Evolutionary conservation across 2,329 filamentous ascomycete genomes (phyloP), one percentile per base, ranked within the genome.

Genomic region (Fusarium newnesense): DNA sequence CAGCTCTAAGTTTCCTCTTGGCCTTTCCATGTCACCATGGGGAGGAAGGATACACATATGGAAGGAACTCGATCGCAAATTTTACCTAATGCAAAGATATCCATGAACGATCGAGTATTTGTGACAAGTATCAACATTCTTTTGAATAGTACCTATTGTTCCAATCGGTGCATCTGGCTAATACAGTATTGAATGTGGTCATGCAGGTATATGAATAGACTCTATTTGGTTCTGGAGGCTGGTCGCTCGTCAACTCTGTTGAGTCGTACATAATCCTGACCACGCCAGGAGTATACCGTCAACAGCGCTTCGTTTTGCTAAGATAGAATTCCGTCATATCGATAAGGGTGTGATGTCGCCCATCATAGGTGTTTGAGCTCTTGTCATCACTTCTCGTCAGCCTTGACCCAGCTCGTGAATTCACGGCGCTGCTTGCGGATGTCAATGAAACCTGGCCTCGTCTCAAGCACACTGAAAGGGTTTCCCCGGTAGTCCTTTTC

Each of bases 401-500:
- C 80, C 78, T 87, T 87, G 39, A 91, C 88, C 94, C 94, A 97
- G 70, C 91, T 87, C 21, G 90, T 88, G 85, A 97, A 97, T 67
- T 95, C 93, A 79, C 87, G 91, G 79, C 93, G 89, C 83, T 95
- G 88, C 81, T 91, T 93, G 81, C 94, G 91, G 72, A 98, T 94
- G 84, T 99, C 94, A 84, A 94, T 88, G 78, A 98, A 99, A 3
- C 94, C 92, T 52, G 91, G 90, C 75, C 96, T 86, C 67, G 93
- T 92, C 83, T 98, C 96, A 68, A 98, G 82, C 50, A 89, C 87
- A 56, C 85, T 87, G 81, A 95, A 98, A 10, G 95, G 94, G 79
- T 97, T 97, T 21, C 93, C 92, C 18, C 89, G 84, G 72, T 87
- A 92, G 69, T 91, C 90, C 80, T 89, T 91, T 78, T 94, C 91